Evolutionary conservation across 495 filamentous ascomycete species (phyloP).

Genomic region (Penicillium turbatum): DNA sequence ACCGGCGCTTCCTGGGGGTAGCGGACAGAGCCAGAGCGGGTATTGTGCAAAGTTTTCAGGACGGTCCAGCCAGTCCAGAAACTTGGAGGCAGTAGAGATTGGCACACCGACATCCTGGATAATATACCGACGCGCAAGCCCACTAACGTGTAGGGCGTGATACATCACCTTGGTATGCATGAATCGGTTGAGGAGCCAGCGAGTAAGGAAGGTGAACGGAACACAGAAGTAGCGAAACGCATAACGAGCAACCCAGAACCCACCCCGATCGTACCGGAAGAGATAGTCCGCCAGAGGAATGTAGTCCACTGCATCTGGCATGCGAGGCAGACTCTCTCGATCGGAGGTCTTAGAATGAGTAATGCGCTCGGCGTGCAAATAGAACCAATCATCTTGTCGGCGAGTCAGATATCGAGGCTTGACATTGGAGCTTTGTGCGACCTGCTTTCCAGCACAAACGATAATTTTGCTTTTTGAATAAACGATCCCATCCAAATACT

Average conservation of each 20-base stretch:
- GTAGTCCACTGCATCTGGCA: constrained; percentile 28
- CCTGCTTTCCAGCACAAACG: constrained; percentile 46
- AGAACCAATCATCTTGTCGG: constrained; percentile 55
- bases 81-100: constrained; percentile 38
- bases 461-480: constrained; percentile 42
- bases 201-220: constrained; percentile 52
- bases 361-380: constrained; percentile 43
- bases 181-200: constrained; percentile 50
- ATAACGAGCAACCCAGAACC: constrained; percentile 52
- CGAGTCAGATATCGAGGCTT: constrained; percentile 41
- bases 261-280: constrained; percentile 61
- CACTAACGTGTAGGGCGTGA: constrained; percentile 50
- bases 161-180: constrained; percentile 55
- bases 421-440: constrained; percentile 17
- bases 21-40: constrained; percentile 58
- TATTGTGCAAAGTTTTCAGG: constrained; percentile 44
- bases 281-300: constrained; percentile 57
- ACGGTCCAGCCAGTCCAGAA: constrained; percentile 45
- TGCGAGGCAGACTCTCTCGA: background rate
- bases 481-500: constrained; percentile 54
- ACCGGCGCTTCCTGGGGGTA: constrained; percentile 7
- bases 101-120: constrained; percentile 58
- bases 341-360: constrained; percentile 7
- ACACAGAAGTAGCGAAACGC: constrained; percentile 53
- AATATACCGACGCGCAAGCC: constrained; percentile 41